Base-by-base conservation (phyloP, 2,329 filamentous ascomycete genomes). In the Diaporthe ilicicola region DNA sequence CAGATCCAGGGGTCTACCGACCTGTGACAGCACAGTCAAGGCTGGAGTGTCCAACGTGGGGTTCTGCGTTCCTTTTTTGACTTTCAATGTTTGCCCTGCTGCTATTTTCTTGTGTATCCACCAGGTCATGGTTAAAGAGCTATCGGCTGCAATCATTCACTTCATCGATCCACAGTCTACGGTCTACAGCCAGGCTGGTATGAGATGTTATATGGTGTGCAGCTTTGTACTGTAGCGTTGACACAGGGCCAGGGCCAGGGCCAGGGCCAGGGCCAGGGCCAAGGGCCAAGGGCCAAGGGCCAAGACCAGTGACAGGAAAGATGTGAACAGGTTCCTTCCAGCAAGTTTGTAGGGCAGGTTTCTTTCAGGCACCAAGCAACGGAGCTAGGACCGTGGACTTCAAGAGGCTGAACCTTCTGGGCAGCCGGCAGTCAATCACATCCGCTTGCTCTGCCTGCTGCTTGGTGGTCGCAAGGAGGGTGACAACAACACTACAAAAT, bases 331-430 rank as follows among this genome's bases (percentile, higher is more conserved):
- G 37, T 15, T 39, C 37, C 37, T 39, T 10, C 37, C 3, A 39
- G 9, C 37, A 15, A 39, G 37, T 39, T 15, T 39, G 13, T 10
- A 39, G 9, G 50, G 32, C 10, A 46, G 42, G 17, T 48, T 62
- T 17, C 51, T 37, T 15, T 24, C 56, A 22, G 39, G 55, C 55
- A 46, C 42, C 56, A 61, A 61, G 39, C 39, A 61, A 32, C 6
- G 10, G 17, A 2, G 56, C 37, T 29, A 29, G 37, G 37, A 37
- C 53, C 39, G 54, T 34, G n/a, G 22, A 27, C 59, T 19, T 34
- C 39, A 62, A 44, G 59, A 62, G 59, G 59, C 59, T 62, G 59
- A 62, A 62, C 59, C 59, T 62, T 48, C 42, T 62, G 59, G 29
- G 27, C 42, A 39, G 55, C 55, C 55, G 37, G 55, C 55, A 59